Percentiles rank a stretch among this genome's conserved stretches.
Conservation (phyloP, 345 rosid species). For the Dipteronia dyeriana region DNA sequence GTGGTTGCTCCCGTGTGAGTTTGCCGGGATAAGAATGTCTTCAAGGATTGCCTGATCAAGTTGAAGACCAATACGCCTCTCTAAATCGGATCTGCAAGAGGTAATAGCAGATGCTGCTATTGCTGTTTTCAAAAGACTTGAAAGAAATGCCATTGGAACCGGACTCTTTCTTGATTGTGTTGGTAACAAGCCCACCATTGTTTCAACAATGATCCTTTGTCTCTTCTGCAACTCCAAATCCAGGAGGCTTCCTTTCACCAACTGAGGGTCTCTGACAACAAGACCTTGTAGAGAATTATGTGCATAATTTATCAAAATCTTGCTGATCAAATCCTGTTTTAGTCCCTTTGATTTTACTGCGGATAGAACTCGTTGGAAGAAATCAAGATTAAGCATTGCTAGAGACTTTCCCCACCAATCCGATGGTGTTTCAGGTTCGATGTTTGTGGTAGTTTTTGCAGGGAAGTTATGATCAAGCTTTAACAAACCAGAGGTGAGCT, state of each 20-base stretch:
- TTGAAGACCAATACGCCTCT: conserved; percentile 87
- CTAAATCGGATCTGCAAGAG: conserved; percentile 82
- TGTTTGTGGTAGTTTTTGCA: conserved; percentile 35
- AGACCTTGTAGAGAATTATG: conserved; percentile 81
- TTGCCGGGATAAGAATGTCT: conserved; percentile 81
- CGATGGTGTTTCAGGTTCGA: conserved; percentile 72
- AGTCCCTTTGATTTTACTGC: conserved; percentile 90
- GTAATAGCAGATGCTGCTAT: conserved; percentile 66
- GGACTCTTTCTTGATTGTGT: conserved; percentile 86
- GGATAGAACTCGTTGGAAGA: conserved; percentile 79
- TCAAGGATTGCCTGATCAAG: conserved; percentile 98
- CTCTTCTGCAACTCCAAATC: conserved; percentile 76
- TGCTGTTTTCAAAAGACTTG: conserved; percentile 77
- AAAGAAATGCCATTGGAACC: conserved; percentile 91
- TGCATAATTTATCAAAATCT: conserved; percentile 80
- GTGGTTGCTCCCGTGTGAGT: conserved; percentile 54
- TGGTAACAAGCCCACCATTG: conserved; percentile 73
- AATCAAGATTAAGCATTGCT: conserved; percentile 64
- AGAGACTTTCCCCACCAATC: conserved; percentile 98
- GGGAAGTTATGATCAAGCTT: conserved; percentile 82
- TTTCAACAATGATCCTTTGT: conserved; percentile 75
- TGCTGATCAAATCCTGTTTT: conserved; percentile 92
- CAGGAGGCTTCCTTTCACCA: conserved; percentile 52
- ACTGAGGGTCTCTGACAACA: conserved; percentile 56
- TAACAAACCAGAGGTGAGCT: conserved; percentile 85